Evolutionary conservation across 1,139 yeast species (phyloP), one percentile per base, ranked within the genome.

Genomic region (Saccharomycopsis hybrid): DNA sequence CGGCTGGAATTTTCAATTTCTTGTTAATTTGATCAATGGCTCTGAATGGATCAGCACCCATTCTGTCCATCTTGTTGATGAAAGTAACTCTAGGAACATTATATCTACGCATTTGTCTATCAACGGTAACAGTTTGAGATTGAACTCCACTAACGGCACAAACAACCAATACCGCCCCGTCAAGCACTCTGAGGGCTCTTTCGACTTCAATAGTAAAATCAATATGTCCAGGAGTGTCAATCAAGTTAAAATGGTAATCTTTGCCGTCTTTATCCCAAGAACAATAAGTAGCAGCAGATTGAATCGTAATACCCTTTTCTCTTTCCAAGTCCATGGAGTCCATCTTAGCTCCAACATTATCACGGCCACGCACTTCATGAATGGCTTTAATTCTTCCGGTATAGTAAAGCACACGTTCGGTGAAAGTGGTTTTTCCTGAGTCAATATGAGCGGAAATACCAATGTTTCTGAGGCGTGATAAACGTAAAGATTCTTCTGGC

Each of bases 101-200:
- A 69, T 92, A 94, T 66, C 98, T 83, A 62, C 96, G 82, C 98
- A 94, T 94, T 72, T 92, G 98, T 66, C 98, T 83, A 68, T 92
- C 98, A 48, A 92, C 98, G 46, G 98, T 92, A 55, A 92, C 96
- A 18, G 98, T 92, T 70, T 92, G 98, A 5, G 96, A 88, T 70
- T 92, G 98, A 47, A 92, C 98, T 63, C 98, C 98, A 33, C 95
- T 80, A 51, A 92, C 98, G 13, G 98, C 97, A 76, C 98, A 92
- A 27, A 92, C 97, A 50, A 92, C 97, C 57, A 92, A 76, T 47
- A 92, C 97, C 39, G 98, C 98, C 69, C 98, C 98, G 67, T 92
- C 98, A 57, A 92, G 73, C 47, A 92, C 98, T 67, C 98, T 78
- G 67, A 92, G 73, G 11, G 98, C 98, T 65, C 98, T 82, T 72